These are phyloP conservation scores for Dacryopinax primogenitus DNA, from an alignment of 768 basidiomycete genomes.

Conservation along the genomic window DNA sequence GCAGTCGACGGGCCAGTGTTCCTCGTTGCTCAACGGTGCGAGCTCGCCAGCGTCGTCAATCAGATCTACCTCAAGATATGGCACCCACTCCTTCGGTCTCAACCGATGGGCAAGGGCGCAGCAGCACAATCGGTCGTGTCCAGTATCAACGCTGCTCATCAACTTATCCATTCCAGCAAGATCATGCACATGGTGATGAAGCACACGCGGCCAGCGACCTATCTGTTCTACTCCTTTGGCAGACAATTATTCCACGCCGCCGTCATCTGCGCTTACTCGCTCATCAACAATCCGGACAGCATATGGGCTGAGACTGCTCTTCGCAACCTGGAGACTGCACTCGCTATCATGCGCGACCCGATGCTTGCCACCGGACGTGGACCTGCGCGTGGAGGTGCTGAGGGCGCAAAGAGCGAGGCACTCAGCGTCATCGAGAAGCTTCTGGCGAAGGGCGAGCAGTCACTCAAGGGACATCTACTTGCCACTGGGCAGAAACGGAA, in stretches of 20 bases:
- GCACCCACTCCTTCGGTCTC: conserved; percentile 43
- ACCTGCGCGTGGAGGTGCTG: conserved; percentile 27
- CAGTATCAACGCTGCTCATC: conserved; percentile 52
- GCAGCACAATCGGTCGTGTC: conserved; percentile 45
- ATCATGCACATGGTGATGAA: conserved; percentile 35
- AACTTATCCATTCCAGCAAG: conserved; percentile 42
- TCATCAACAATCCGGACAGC: conserved; percentile 39
- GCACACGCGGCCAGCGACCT: conserved; percentile 25
- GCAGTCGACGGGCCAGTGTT: conserved; percentile 25
- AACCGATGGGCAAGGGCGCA: conserved; percentile 24
- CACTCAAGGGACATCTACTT: conserved; percentile 21
- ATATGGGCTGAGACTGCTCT: conserved; percentile 39
- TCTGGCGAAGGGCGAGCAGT: conserved; percentile 31
- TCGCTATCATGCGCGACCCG: conserved; percentile 34
- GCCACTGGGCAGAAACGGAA: conserved; percentile 35
- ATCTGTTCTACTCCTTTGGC: conserved; percentile 45
- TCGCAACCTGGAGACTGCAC: conserved; percentile 34
- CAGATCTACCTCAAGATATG: conserved; percentile 51
- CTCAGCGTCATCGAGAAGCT: conserved; percentile 32
- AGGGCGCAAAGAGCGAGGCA: conserved; percentile 29
- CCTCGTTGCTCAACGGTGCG: conserved; percentile 42
- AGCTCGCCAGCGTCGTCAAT: conserved; percentile 48
- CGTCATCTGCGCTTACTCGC: conserved; percentile 50
- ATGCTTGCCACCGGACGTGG: conserved; percentile 22
- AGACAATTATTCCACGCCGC: conserved; percentile 54